These are phyloP conservation scores for Starmerella stigmatis DNA, from an alignment of 805 yeast genomes.

Conservation along the genomic window DNA sequence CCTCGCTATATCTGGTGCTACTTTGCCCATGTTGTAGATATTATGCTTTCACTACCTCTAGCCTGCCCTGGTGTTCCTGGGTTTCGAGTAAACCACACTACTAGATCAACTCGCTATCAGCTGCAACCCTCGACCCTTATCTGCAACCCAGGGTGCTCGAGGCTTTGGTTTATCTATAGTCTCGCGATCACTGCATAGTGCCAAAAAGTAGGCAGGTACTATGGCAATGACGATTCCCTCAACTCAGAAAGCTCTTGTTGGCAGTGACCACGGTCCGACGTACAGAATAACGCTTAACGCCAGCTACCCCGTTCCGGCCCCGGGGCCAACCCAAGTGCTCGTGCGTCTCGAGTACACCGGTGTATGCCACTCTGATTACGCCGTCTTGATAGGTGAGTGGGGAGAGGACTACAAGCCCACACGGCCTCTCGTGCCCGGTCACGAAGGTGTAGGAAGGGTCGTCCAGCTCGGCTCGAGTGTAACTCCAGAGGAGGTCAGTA, in stretches of 20 bases:
- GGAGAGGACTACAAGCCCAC: conserved; percentile 1
- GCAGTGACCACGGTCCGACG: not conserved
- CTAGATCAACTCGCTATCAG: too few relatives aligned
- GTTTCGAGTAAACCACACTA: too few relatives aligned
- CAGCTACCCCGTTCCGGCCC: not conserved
- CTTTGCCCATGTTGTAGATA: too few relatives aligned
- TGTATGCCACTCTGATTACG: conserved; percentile 4
- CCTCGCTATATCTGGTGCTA: too few relatives aligned
- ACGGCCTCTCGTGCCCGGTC: conserved; percentile 3
- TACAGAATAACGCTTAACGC: not conserved
- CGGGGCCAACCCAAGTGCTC: not conserved
- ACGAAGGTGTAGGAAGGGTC: conserved; percentile 10
- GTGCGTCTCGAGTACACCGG: conserved; percentile 8
- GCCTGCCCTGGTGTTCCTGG: too few relatives aligned
- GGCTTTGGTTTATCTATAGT: too few relatives aligned
- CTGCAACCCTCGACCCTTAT: not conserved
- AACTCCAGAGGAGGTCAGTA: not conserved
- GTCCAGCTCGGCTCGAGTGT: conserved; percentile 2
- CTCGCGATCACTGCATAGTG: too few relatives aligned
- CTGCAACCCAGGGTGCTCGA: not conserved
- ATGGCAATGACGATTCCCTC: not conserved
- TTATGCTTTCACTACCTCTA: too few relatives aligned
- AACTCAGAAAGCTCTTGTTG: not conserved
- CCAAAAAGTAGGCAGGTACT: too few relatives aligned
- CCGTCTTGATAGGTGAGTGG: conserved; percentile 5